Evolutionary conservation across 345 rosid species (phyloP).

Genomic region (Lepidium africanum): DNA sequence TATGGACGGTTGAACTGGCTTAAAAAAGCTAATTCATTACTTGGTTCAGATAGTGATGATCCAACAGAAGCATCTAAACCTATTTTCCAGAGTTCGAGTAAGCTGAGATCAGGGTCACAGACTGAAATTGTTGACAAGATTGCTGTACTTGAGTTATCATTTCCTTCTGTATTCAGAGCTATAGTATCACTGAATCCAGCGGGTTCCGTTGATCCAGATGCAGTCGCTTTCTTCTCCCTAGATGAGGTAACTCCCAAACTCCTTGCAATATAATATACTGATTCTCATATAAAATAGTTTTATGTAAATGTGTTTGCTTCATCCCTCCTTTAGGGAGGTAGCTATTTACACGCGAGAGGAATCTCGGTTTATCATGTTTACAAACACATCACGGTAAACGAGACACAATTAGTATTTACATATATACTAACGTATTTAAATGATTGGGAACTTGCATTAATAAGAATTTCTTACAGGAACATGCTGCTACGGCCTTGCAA

Average conservation of each 20-base stretch:
- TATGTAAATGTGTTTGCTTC: not conserved
- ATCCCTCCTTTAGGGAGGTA: slow-evolving; percentile 59
- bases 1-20: slow-evolving; percentile 80
- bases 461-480: slow-evolving; percentile 45
- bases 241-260: slow-evolving; percentile 61
- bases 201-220: slow-evolving; percentile 83
- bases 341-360: slow-evolving; percentile 76
- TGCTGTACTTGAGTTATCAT: slow-evolving; percentile 63
- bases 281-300: not conserved
- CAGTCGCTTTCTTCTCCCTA: slow-evolving; percentile 92
- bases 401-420: not conserved
- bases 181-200: slow-evolving; percentile 83
- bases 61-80: slow-evolving; percentile 47
- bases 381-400: slow-evolving; percentile 62
- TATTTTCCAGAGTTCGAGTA: slow-evolving; percentile 43
- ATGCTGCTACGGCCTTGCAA: slow-evolving; percentile 68
- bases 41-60: slow-evolving; percentile 54
- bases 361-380: slow-evolving; percentile 59
- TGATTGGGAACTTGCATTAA: slow-evolving; percentile 11
- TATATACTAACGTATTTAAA: not conserved
- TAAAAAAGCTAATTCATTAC: slow-evolving; percentile 68
- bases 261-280: not conserved
- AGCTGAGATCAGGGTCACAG: slow-evolving; percentile 47
- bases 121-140: slow-evolving; percentile 42
- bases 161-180: slow-evolving; percentile 78